A percentile compares a stretch with the other conserved stretches of the same genome.
Evolutionary conservation across 164 flowering plant species (phyloP).

Genomic region (Amborella trichopoda): DNA sequence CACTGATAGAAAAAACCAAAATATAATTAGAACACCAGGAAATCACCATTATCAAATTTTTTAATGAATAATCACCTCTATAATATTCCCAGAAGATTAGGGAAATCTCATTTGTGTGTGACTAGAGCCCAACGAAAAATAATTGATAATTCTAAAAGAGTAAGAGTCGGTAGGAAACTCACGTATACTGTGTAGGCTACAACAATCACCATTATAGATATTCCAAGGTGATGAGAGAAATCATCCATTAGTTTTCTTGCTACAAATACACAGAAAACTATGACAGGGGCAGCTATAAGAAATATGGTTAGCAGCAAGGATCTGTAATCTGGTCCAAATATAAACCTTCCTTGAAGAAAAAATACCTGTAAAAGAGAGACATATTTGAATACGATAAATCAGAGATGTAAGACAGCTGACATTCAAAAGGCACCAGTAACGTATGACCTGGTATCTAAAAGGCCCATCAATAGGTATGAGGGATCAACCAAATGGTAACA

Average conservation of each 20-base stretch:
- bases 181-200: slow-evolving; percentile 66
- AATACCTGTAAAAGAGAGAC: slow-evolving; percentile 52
- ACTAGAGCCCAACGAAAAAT: no score
- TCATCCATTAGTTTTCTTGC: slow-evolving; percentile 77
- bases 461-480: no score
- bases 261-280: slow-evolving; percentile 71
- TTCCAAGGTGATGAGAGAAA: slow-evolving; percentile 47
- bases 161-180: slow-evolving; percentile 14
- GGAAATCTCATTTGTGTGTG: no score
- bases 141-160: not conserved
- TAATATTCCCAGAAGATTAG: no score
- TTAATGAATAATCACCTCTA: no score
- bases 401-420: no score
- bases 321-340: slow-evolving; percentile 97
- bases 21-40: no score
- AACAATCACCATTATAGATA: slow-evolving; percentile 56
- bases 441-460: no score
- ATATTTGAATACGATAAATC: not conserved
- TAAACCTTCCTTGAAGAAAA: slow-evolving; percentile 74
- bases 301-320: slow-evolving; percentile 63
- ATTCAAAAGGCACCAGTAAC: no score
- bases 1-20: no score
- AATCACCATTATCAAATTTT: no score
- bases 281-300: slow-evolving; percentile 74
- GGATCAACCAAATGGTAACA: no score